These are phyloP conservation scores for Otatea glauca DNA, from an alignment of 176 grass and related monocot species.

Conservation along the genomic window DNA sequence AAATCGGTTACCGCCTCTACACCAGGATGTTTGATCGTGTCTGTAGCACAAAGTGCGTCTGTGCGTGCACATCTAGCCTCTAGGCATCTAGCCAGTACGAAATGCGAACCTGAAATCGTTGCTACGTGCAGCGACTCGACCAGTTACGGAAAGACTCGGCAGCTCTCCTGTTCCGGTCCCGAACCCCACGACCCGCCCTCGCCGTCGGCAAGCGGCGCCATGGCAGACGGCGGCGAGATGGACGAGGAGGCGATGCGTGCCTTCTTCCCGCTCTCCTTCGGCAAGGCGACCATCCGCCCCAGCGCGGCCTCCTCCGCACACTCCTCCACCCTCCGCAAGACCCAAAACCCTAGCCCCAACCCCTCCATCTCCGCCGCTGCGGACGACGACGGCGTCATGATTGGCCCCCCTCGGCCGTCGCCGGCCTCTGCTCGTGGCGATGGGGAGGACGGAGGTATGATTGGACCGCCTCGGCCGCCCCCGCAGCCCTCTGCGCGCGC, in stretches of 20 bases:
- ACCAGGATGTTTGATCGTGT: no score
- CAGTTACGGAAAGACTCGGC: no score
- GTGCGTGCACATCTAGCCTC: no score
- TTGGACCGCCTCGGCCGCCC: slow-evolving; percentile 52
- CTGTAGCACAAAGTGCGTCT: no score
- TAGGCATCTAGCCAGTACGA: no score
- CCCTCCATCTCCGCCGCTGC: not conserved
- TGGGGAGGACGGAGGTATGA: slow-evolving; percentile 31
- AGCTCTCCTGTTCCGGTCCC: no score
- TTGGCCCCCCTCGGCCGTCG: slow-evolving; percentile 44
- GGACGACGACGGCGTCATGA: not conserved
- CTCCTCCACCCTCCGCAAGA: slow-evolving; percentile 74
- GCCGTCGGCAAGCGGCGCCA: slow-evolving; percentile 41
- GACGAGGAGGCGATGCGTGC: slow-evolving; percentile 89
- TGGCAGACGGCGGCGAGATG: slow-evolving; percentile 57
- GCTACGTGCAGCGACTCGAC: no score
- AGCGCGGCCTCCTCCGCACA: slow-evolving; percentile 53
- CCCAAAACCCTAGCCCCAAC: slow-evolving; percentile 53
- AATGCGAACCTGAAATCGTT: no score
- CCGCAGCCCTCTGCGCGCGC: slow-evolving; percentile 30
- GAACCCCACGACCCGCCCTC: no score
- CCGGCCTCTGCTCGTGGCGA: not conserved
- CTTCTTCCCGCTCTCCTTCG: slow-evolving; percentile 85
- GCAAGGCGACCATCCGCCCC: slow-evolving; percentile 61
- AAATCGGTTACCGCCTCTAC: no score